Evolutionary conservation across 495 filamentous ascomycete genomes (phyloP), one percentile per base, ranked within the genome.

Genomic region (Geopyxis carbonaria): DNA sequence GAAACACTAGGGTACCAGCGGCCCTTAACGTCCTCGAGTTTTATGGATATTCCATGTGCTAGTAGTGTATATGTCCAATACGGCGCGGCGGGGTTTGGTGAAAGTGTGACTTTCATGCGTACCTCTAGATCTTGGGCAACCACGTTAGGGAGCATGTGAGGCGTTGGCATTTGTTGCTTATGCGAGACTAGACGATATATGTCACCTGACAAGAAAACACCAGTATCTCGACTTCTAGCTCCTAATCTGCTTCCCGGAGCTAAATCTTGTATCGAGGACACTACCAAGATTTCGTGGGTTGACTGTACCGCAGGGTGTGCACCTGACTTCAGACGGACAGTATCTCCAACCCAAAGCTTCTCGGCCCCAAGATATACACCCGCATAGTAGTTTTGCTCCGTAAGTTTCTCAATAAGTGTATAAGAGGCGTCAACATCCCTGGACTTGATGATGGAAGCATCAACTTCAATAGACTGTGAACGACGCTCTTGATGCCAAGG

Each of bases 341-440:
- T 57, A 15, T 76, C 72, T 4, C 73, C 70, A 3, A 64, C 57
- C 67, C 70, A 76, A 27, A 76, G 53, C 46, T 73, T 73, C 42
- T 76, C 72, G 1, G 66, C 72, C 23, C 72, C 72, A n/a, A 75
- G 56, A 53, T 59, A 76, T 25, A 75, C 56, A n/a, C 72, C 69
- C 13, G 67, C 63, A 46, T 67, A 76, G 42, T 61, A 54, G 9
- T 61, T 56, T 8, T 55, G 47, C n/a, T 49, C 45, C 29, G 47
- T 45, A 19, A 68, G 43, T 13, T 50, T 58, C 16, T 66, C 63
- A 30, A 75, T 62, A 4, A 66, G 62, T 10, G 67, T 68, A 45
- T 67, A 76, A 19, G 65, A 66, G 13, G 58, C 52, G 47, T 76
- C 73, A 31, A 75, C 61, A 33, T 57, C 55, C 42, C 70, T 71